A percentile compares a stretch with the other conserved stretches of the same genome.
These are phyloP conservation scores for Ailanthus altissimus DNA, from an alignment of 345 rosid genomes.

Conservation along the genomic window DNA sequence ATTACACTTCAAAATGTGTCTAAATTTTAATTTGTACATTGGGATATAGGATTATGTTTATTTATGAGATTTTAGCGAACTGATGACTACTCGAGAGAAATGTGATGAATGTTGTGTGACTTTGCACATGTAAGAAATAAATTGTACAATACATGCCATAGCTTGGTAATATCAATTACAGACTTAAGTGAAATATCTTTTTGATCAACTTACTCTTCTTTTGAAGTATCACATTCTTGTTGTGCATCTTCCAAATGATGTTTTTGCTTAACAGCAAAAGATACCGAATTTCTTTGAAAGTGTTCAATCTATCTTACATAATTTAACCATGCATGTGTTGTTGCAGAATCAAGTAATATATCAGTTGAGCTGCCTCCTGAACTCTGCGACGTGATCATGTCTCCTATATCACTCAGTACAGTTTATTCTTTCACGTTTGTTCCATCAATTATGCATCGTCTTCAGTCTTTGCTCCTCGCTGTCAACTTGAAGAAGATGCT, in stretches of 20 bases:
- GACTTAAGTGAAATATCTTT: no score
- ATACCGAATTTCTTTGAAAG: neutral
- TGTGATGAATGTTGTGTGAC: neutral
- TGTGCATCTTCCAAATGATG: neutral
- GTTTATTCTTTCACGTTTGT: constrained; percentile 67
- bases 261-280: constrained; percentile 41
- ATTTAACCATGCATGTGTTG: neutral
- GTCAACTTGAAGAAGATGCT: constrained; percentile 59
- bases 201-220: neutral
- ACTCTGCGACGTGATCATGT: constrained; percentile 58
- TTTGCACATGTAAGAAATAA: neutral
- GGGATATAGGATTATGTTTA: neutral
- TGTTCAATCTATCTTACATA: neutral
- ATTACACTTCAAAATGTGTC: neutral
- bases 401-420: constrained; percentile 68
- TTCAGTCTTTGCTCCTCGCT: constrained; percentile 80
- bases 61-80: neutral
- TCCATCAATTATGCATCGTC: constrained; percentile 77
- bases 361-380: constrained; percentile 88
- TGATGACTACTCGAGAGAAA: neutral
- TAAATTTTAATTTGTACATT: neutral
- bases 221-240: neutral
- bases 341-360: constrained; percentile 52
- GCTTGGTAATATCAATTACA: no score
- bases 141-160: no score